Conservation (phyloP, 371 early-diverging fungal species). For the Mucor sp. region DNA sequence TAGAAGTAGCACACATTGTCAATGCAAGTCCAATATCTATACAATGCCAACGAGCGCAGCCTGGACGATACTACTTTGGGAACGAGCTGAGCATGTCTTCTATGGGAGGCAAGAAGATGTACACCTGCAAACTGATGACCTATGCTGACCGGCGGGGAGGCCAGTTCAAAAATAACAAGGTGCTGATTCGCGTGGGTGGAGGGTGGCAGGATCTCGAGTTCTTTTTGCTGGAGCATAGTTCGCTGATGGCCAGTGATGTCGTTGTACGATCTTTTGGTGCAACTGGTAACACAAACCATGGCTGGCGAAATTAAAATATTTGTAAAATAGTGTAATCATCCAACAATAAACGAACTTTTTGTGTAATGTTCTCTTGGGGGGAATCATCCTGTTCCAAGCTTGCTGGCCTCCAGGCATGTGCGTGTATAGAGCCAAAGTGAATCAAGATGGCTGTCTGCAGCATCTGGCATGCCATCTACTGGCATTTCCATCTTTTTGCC, state of each 20-base stretch:
- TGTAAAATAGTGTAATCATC: not conserved
- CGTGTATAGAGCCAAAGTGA: no score
- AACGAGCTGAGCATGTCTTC: constrained; percentile 47
- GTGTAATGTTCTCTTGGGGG: not conserved
- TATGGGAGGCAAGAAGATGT: constrained; percentile 49
- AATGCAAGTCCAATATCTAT: constrained; percentile 56
- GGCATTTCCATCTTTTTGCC: no score
- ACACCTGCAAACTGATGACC: constrained; percentile 49
- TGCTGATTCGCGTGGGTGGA: constrained; percentile 63
- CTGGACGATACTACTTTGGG: constrained; percentile 63
- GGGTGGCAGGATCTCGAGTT: constrained; percentile 70
- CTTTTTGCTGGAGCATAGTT: constrained; percentile 59
- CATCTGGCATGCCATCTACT: no score
- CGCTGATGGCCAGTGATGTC: constrained; percentile 41
- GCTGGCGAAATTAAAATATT: not conserved
- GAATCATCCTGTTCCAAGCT: not conserved
- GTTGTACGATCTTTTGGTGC: constrained; percentile 10
- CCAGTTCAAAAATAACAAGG: constrained; percentile 47
- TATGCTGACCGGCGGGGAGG: constrained; percentile 23
- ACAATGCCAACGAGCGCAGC: constrained; percentile 46
- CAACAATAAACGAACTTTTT: not conserved
- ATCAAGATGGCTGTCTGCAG: no score
- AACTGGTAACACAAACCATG: not conserved
- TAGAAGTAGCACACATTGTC: constrained; percentile 59
- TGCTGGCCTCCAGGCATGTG: no score